Conservation (phyloP, 2,329 filamentous ascomycete genomes). For the Cryphonectria radicalis region DNA sequence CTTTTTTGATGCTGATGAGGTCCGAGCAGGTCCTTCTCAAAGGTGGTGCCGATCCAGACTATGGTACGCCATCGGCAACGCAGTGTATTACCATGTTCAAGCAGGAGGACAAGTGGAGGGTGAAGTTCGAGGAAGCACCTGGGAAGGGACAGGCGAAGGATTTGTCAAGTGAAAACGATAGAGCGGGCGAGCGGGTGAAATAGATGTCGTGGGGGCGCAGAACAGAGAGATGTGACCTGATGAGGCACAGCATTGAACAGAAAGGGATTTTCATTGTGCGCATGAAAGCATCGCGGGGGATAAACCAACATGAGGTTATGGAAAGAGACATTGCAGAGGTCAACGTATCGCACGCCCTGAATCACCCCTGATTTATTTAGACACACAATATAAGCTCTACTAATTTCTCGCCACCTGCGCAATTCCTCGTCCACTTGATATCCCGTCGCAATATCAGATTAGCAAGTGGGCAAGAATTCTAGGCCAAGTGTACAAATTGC, state of each 20-base stretch:
- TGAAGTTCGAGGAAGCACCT: conserved; percentile 53
- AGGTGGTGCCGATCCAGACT: conserved; percentile 58
- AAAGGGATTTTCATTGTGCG: neutral
- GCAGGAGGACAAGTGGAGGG: conserved; percentile 54
- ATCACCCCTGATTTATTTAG: too few relatives aligned
- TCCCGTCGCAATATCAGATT: too few relatives aligned
- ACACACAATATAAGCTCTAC: too few relatives aligned
- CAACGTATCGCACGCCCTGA: too few relatives aligned
- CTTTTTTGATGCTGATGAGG: conserved; percentile 19
- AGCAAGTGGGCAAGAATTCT: too few relatives aligned
- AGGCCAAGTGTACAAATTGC: too few relatives aligned
- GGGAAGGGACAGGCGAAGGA: conserved; percentile 49
- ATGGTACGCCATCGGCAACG: conserved; percentile 53
- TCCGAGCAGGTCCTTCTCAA: conserved; percentile 49
- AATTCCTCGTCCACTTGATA: too few relatives aligned
- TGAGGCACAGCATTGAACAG: neutral
- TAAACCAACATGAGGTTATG: neutral
- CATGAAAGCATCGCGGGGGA: neutral
- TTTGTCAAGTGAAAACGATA: neutral
- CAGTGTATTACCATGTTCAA: conserved; percentile 57
- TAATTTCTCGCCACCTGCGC: too few relatives aligned
- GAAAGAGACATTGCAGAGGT: too few relatives aligned
- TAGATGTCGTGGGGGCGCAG: neutral
- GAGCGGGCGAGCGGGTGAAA: conserved; percentile 12
- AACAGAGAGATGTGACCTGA: neutral